Conservation (phyloP, 2,329 filamentous ascomycete species). For the Fusarium illudens region DNA sequence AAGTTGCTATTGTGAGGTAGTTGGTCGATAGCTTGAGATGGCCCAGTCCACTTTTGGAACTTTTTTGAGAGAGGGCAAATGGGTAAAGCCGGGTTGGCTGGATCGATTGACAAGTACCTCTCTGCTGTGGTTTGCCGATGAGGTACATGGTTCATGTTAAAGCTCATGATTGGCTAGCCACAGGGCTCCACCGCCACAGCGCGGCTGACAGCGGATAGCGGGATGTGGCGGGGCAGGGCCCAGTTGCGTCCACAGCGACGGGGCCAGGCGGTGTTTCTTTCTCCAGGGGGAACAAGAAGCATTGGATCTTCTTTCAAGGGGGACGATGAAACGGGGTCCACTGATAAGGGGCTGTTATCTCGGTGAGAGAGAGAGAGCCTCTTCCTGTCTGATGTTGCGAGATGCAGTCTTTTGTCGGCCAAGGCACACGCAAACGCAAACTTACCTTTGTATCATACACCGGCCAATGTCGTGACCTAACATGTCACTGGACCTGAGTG, state of each 20-base stretch:
- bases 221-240: constrained; percentile 39
- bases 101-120: constrained; percentile 22
- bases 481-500: constrained; percentile 27
- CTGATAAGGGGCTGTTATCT: constrained; percentile 19
- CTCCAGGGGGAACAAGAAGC: constrained; percentile 1
- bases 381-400: not conserved
- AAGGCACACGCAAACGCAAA: not conserved
- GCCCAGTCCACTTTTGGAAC: constrained; percentile 33
- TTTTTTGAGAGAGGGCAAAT: constrained; percentile 27
- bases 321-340: constrained; percentile 11
- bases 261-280: not conserved
- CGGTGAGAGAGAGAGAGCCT: not conserved
- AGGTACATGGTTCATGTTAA: constrained; percentile 12
- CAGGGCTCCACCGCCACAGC: constrained; percentile 28
- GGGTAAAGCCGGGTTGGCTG: constrained; percentile 37
- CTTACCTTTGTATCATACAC: not conserved
- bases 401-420: not conserved
- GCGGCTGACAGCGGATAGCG: constrained; percentile 23
- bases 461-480: constrained; percentile 25
- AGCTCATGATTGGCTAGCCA: constrained; percentile 21
- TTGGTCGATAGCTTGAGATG: constrained; percentile 12
- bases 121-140: not conserved
- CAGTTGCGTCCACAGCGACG: constrained; percentile 14
- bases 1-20: constrained; percentile 5
- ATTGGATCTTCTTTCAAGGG: constrained; percentile 10